Conservation (phyloP, 2,329 filamentous ascomycete species). For the Mariannaea elegans region DNA sequence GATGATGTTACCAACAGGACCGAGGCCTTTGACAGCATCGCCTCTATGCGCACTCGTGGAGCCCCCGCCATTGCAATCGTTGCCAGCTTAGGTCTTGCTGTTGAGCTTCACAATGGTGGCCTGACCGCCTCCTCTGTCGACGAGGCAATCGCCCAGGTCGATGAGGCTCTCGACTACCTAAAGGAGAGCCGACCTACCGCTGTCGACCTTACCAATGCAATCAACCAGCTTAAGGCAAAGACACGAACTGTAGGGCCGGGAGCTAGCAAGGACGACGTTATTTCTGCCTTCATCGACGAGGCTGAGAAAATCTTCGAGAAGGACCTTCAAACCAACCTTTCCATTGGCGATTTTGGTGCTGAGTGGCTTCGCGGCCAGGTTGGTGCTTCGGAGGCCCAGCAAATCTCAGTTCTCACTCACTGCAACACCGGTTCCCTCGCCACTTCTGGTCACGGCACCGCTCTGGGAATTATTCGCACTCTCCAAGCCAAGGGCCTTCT, state of each 20-base stretch:
- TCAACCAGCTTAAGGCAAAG: conserved; percentile 76
- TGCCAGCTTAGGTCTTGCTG: conserved; percentile 87
- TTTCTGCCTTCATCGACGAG: conserved; percentile 76
- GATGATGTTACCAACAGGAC: conserved; percentile 74
- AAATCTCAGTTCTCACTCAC: conserved; percentile 88
- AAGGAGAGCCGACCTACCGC: conserved; percentile 91
- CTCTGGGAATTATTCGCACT: conserved; percentile 90
- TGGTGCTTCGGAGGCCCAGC: conserved; percentile 55
- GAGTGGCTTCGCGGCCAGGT: conserved; percentile 78
- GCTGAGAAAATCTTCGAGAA: conserved; percentile 88
- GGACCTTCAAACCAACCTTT: conserved; percentile 86
- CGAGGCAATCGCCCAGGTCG: conserved; percentile 76
- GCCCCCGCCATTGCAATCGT: conserved; percentile 98
- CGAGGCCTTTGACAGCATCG: conserved; percentile 85
- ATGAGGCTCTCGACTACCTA: conserved; percentile 83
- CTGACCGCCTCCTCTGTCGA: conserved; percentile 53
- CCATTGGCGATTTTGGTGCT: conserved; percentile 84
- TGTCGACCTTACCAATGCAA: conserved; percentile 92
- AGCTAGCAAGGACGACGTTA: conserved; percentile 60
- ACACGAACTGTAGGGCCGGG: conserved; percentile 61
- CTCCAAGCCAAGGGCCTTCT: conserved; percentile 73
- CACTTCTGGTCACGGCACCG: conserved; percentile 97
- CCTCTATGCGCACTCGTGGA: conserved; percentile 78
- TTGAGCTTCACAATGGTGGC: conserved; percentile 74
- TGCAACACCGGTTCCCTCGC: conserved; percentile 98